A percentile compares a stretch with the other conserved stretches of the same genome.
phyloP scores from a whole-genome alignment of 176 grass and related monocot genomes.

The Themeda triandra region DNA sequence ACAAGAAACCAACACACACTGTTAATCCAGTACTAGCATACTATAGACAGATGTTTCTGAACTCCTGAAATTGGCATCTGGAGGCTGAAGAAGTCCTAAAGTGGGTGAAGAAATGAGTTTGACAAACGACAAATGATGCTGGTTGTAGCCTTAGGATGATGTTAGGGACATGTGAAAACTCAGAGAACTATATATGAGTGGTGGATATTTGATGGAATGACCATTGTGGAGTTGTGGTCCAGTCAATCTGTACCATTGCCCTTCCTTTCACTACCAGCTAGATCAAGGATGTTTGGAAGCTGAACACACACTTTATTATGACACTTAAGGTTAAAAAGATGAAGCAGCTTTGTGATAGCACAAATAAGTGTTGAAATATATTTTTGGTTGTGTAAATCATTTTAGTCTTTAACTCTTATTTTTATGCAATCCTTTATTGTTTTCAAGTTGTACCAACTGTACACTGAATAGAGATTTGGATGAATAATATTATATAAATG shows the following conservation, averaged over 20 bases:
- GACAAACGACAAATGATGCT: constrained; percentile 33
- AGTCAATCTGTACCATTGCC: background rate
- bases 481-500: background rate
- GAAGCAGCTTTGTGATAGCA: background rate
- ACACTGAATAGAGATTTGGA: background rate
- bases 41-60: background rate
- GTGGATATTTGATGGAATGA: constrained; percentile 9
- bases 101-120: constrained; percentile 46
- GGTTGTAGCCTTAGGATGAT: constrained; percentile 44
- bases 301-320: constrained; percentile 11
- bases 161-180: constrained; percentile 14
- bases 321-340: constrained; percentile 6
- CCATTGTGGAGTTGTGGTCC: background rate
- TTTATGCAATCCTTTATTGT: background rate
- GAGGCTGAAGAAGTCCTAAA: constrained; percentile 51
- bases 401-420: background rate
- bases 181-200: background rate
- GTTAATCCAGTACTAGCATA: background rate
- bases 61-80: background rate
- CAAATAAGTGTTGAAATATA: background rate
- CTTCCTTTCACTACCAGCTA: constrained; percentile 1
- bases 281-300: constrained; percentile 2
- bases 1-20: background rate
- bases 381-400: background rate
- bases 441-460: background rate